Evolutionary conservation across 257 asterid species (phyloP).

Genomic region (Ligustrum vulgare): DNA sequence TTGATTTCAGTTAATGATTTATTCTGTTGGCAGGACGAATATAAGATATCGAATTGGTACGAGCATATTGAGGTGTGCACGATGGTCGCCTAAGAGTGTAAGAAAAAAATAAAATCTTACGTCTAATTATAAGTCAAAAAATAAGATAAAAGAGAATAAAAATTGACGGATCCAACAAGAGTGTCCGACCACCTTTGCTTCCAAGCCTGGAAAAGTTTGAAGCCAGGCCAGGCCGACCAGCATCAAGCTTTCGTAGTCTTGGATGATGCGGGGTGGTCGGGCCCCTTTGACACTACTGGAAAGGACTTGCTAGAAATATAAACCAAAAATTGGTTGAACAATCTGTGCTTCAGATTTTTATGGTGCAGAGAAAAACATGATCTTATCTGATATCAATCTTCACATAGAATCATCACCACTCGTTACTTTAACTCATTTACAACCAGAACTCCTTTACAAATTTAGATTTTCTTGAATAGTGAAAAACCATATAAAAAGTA

Average conservation of each 20-base stretch:
- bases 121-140: too few species aligned
- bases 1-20: not conserved
- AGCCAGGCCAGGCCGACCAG: not conserved
- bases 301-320: slow-evolving; percentile 10
- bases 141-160: too few species aligned
- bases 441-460: slow-evolving; percentile 37
- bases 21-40: not conserved
- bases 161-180: too few species aligned
- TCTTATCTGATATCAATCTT: slow-evolving; percentile 61
- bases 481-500: slow-evolving; percentile 26
- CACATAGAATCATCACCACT: slow-evolving; percentile 54
- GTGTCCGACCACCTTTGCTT: too few species aligned
- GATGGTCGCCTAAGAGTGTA: too few species aligned
- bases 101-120: too few species aligned
- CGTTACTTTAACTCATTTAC: slow-evolving; percentile 38
- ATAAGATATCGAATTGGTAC: too few species aligned
- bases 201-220: not conserved
- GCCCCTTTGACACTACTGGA: not conserved
- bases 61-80: too few species aligned
- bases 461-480: slow-evolving; percentile 7
- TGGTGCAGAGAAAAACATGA: slow-evolving; percentile 38
- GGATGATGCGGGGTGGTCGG: not conserved
- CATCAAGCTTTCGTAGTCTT: not conserved
- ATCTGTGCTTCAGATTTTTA: slow-evolving; percentile 51
- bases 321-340: slow-evolving; percentile 17